A percentile compares a stretch with the other conserved stretches of the same genome.
These are phyloP conservation scores for Candida glucosophila DNA, from an alignment of 1,139 yeast genomes.

Conservation along the genomic window DNA sequence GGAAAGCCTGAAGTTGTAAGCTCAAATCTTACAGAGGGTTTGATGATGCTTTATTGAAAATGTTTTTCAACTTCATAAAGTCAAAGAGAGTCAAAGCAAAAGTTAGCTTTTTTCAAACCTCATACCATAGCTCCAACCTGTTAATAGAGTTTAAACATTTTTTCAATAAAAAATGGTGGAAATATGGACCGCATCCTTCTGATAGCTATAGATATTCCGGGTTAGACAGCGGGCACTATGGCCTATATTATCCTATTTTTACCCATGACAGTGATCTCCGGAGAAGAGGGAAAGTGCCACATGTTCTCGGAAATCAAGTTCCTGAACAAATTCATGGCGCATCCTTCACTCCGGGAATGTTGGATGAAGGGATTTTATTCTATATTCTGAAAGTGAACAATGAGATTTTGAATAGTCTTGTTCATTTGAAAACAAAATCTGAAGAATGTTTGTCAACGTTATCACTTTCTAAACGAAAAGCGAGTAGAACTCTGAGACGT, in stretches of 20 bases:
- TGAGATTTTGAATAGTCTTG: slow-evolving; percentile 18
- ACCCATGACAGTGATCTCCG: slow-evolving; percentile 27
- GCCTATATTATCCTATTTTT: slow-evolving; percentile 35
- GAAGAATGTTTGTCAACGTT: slow-evolving; percentile 13
- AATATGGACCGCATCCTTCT: slow-evolving; percentile 27
- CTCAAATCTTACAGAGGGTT: too few relatives aligned
- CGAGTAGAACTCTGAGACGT: slow-evolving; percentile 2
- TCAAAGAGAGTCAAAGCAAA: slow-evolving; percentile 16
- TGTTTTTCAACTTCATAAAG: slow-evolving; percentile 19
- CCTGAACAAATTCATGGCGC: not conserved
- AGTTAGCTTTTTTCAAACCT: slow-evolving; percentile 33
- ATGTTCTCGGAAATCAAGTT: not conserved
- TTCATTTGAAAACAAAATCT: slow-evolving; percentile 14
- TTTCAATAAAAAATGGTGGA: slow-evolving; percentile 16
- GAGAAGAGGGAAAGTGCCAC: slow-evolving; percentile 4
- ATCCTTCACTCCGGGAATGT: not conserved
- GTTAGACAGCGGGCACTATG: slow-evolving; percentile 36
- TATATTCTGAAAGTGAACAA: slow-evolving; percentile 23
- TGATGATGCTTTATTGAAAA: slow-evolving; percentile 10
- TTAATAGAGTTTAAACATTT: slow-evolving; percentile 15
- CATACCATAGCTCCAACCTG: slow-evolving; percentile 21
- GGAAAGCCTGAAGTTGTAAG: too few relatives aligned
- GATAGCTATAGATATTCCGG: slow-evolving; percentile 17
- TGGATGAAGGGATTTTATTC: slow-evolving; percentile 11
- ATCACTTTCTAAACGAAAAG: slow-evolving; percentile 5